Percentiles rank a stretch among this genome's conserved stretches.
phyloP scores from a whole-genome alignment of 257 asterid species.

The Solanum bulbocastanum region DNA sequence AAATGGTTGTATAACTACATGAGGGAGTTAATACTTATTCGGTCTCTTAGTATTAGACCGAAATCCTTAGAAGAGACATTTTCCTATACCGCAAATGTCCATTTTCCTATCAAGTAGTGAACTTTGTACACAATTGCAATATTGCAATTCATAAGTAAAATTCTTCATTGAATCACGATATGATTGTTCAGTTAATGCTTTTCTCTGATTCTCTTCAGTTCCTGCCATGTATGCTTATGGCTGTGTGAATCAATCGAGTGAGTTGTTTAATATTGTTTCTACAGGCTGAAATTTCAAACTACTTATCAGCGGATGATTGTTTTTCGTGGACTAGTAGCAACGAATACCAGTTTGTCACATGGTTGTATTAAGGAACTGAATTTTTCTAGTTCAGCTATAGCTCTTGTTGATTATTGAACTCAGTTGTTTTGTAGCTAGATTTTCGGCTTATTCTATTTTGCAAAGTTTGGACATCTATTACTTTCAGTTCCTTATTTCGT shows the following conservation, averaged over 20 bases:
- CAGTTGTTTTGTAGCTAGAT: not conserved
- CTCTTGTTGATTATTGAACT: not conserved
- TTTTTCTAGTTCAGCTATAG: not conserved
- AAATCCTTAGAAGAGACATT: not conserved
- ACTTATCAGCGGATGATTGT: not conserved
- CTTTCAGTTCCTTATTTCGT: not conserved
- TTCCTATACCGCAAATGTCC: not conserved
- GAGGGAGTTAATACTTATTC: not conserved
- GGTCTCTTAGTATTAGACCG: not conserved
- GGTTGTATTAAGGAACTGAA: not conserved
- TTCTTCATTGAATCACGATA: not conserved
- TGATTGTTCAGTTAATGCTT: not conserved
- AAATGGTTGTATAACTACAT: not conserved
- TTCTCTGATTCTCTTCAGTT: not conserved
- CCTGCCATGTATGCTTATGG: not conserved
- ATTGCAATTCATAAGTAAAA: not conserved
- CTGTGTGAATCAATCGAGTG: not conserved
- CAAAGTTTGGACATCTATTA: not conserved
- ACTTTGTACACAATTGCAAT: not conserved
- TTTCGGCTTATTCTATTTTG: not conserved
- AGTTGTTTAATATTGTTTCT: not conserved
- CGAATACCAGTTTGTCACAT: not conserved
- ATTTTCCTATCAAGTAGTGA: not conserved
- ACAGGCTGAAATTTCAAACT: not conserved
- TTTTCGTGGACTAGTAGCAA: not conserved